These are phyloP conservation scores for Polygonum aviculare DNA, from an alignment of 148 eudicot species.

Conservation along the genomic window DNA sequence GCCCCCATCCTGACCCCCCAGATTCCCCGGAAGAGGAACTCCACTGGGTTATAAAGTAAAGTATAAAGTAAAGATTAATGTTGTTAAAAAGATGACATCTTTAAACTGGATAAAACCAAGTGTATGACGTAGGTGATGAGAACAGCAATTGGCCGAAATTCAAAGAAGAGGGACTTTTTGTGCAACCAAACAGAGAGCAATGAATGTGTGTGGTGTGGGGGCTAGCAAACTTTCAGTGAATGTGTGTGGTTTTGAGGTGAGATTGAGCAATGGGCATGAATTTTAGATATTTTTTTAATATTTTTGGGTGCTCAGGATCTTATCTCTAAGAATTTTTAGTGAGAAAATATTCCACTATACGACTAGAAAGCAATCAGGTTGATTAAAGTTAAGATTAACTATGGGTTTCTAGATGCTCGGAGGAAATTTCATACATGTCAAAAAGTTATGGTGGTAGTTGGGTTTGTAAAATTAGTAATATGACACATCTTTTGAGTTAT, in stretches of 20 bases:
- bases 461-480: background rate
- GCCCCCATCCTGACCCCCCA: too few species aligned
- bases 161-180: background rate
- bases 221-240: background rate
- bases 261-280: background rate
- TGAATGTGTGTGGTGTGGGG: background rate
- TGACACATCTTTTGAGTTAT: background rate
- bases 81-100: too few species aligned
- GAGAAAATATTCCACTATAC: background rate
- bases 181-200: slow-evolving; percentile 6
- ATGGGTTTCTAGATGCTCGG: background rate
- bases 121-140: background rate
- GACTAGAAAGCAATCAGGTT: background rate
- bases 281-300: background rate
- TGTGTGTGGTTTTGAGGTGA: background rate
- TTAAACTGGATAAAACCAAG: background rate
- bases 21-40: too few species aligned
- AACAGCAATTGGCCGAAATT: background rate
- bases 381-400: background rate
- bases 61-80: background rate
- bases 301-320: background rate
- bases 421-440: background rate
- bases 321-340: background rate
- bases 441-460: background rate
- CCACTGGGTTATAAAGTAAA: too few species aligned